Conservation (phyloP, 495 filamentous ascomycete genomes). For the Rusavskia elegans region DNA sequence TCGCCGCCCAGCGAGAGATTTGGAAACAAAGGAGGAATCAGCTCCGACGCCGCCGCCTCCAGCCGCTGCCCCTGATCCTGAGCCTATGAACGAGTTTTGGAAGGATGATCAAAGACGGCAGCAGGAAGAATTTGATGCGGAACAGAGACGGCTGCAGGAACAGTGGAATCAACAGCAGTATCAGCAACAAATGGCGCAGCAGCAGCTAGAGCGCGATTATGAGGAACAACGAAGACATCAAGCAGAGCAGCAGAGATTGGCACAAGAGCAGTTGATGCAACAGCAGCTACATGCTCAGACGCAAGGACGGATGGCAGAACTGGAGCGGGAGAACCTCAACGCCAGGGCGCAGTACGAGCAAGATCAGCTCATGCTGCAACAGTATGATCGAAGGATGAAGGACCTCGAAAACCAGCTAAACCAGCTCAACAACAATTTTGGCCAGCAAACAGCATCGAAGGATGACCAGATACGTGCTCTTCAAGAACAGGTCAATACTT, state of each 20-base stretch:
- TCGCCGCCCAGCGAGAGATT: constrained; percentile 52
- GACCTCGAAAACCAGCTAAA: constrained; percentile 75
- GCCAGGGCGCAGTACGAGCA: constrained; percentile 88
- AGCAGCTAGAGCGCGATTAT: constrained; percentile 79
- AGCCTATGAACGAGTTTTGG: constrained; percentile 96
- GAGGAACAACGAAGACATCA: constrained; percentile 86
- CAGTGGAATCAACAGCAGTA: constrained; percentile 62
- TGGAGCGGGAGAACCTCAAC: constrained; percentile 88
- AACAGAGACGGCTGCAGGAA: constrained; percentile 73
- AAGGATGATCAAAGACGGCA: constrained; percentile 78
- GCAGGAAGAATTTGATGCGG: constrained; percentile 85
- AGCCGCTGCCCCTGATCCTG: constrained; percentile 56
- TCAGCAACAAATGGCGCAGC: constrained; percentile 62
- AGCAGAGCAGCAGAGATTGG: constrained; percentile 74
- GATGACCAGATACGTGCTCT: constrained; percentile 87
- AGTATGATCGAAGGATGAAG: constrained; percentile 90
- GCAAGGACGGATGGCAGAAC: constrained; percentile 79
- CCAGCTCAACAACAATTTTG: constrained; percentile 66
- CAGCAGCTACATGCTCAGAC: constrained; percentile 86
- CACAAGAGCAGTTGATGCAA: constrained; percentile 73
- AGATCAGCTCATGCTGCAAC: constrained; percentile 92
- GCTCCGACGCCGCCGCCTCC: constrained; percentile 49
- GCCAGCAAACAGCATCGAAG: constrained; percentile 72
- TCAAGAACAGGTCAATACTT: constrained; percentile 91
- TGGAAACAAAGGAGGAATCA: constrained; percentile 42